Evolutionary conservation across 2,329 filamentous ascomycete species (phyloP).

Genomic region (Venturia oleaginea): DNA sequence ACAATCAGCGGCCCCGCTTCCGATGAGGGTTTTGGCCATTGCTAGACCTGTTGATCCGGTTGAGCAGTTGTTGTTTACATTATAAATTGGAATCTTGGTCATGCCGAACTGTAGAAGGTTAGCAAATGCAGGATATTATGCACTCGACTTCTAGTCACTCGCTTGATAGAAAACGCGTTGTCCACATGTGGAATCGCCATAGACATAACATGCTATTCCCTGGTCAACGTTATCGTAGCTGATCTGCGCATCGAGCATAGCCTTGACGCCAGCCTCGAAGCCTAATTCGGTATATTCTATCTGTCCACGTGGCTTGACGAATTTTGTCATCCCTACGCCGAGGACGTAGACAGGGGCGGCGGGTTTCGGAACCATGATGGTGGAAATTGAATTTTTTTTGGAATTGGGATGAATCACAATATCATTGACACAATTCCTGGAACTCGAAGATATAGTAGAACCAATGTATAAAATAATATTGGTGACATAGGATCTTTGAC

Average conservation of each 20-base stretch:
- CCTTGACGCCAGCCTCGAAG: slow-evolving; percentile 86
- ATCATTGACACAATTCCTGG: too few species aligned
- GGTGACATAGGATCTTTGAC: too few species aligned
- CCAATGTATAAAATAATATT: too few species aligned
- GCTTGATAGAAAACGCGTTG: slow-evolving; percentile 98
- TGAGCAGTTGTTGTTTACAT: slow-evolving; percentile 98
- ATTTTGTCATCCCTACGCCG: slow-evolving; percentile 97
- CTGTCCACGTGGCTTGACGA: slow-evolving; percentile 92
- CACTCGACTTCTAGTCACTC: too few species aligned
- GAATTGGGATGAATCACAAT: too few species aligned
- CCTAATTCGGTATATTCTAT: slow-evolving; percentile 92
- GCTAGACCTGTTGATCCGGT: slow-evolving; percentile 87
- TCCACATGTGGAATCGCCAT: slow-evolving; percentile 88
- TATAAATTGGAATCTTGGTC: slow-evolving; percentile 92
- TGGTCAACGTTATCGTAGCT: slow-evolving; percentile 95
- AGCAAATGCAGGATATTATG: too few species aligned
- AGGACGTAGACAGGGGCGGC: slow-evolving; percentile 82
- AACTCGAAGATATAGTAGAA: too few species aligned
- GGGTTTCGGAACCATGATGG: too few species aligned
- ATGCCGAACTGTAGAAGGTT: slow-evolving; percentile 96
- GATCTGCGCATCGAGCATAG: slow-evolving; percentile 74
- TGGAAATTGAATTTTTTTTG: too few species aligned
- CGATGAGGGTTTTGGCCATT: slow-evolving; percentile 72
- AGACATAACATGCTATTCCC: slow-evolving; percentile 92
- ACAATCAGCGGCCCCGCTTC: slow-evolving; percentile 74